Base-by-base conservation (phyloP, 140 eudicot genomes). In the Bidens hawaiensis region DNA sequence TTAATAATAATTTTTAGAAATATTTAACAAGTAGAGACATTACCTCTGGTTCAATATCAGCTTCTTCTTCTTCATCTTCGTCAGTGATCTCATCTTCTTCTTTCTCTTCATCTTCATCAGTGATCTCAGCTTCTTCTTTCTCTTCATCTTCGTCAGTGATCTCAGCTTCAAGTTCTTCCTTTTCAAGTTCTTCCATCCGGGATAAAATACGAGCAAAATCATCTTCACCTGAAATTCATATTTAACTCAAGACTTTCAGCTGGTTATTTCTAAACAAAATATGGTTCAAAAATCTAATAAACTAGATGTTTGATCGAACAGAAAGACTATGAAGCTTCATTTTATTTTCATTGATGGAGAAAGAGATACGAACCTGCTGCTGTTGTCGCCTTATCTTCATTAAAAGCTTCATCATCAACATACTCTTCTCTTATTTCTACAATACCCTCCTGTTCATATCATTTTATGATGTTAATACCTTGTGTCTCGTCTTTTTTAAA, bases 381-480 rank as follows among this genome's bases (percentile, higher is more conserved):
- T 76, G 77, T 4, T 22, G 22, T 41, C 9, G 58, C 31, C 27
- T 56, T 69, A 17, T 67, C 71, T 51, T 48, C 84, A 59, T 43
- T 19, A 36, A 75, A 58, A 60, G 40, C 64, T 65, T 83, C 97
- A 40, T 83, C 97, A 40, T 90, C 97, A 23, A 76, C 66, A 21
- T 79, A 86, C 62, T 90, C 95, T 81, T 90, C 97, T 70, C 90
- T 80, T 31, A 90, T 86, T 76, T 90, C 97, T 23, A 90, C 90
- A 75, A 86, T 78, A 68, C 95, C 95, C 70, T 86, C 97, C 97
- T 86, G 90, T 70, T 73, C 54, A 23, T 43, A 75, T 54, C 26
- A 71, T 74, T 12, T 5, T 49, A 11, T 48, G 11, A 33, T 55
- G 41, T 72, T 50, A 72, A 43, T 19, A 48, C 45, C 2, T n/a